These are phyloP conservation scores for Geotrichum bryndzae DNA, from an alignment of 1,139 yeast species.

Conservation along the genomic window DNA sequence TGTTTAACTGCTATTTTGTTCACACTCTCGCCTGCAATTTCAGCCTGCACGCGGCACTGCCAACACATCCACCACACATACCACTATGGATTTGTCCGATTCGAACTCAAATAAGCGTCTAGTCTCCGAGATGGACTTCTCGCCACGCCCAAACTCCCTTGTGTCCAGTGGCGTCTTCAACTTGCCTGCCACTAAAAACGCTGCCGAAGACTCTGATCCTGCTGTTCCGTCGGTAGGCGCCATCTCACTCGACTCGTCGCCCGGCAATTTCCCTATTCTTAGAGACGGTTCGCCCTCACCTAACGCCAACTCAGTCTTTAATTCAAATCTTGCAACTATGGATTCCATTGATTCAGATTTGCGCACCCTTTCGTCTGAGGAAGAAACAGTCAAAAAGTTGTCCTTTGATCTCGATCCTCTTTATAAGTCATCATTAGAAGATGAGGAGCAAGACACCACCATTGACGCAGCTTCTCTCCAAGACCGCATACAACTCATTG, in stretches of 20 bases:
- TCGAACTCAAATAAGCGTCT: constrained; percentile 11
- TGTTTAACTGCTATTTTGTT: neutral
- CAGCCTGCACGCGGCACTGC: neutral
- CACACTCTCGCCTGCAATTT: neutral
- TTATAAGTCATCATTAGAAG: neutral
- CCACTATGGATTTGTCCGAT: neutral
- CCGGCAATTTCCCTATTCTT: neutral
- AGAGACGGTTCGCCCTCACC: neutral
- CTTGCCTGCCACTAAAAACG: neutral
- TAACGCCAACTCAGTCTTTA: neutral
- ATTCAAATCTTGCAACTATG: neutral
- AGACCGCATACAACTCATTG: constrained; percentile 4
- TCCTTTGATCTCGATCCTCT: neutral
- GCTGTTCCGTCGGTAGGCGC: constrained; percentile 10
- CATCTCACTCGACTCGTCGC: constrained; percentile 10
- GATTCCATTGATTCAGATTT: neutral
- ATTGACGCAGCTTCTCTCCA: neutral
- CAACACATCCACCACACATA: neutral
- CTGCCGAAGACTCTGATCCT: neutral
- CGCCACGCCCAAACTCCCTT: constrained; percentile 17
- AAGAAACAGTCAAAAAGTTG: constrained; percentile 1
- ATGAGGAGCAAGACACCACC: neutral
- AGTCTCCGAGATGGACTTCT: constrained; percentile 19
- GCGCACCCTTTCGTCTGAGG: constrained; percentile 4
- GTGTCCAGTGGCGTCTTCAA: constrained; percentile 4